A percentile compares a stretch with the other conserved stretches of the same genome.
phyloP scores from a whole-genome alignment of 768 basidiomycete genomes.

The Amanita fuliginea region DNA sequence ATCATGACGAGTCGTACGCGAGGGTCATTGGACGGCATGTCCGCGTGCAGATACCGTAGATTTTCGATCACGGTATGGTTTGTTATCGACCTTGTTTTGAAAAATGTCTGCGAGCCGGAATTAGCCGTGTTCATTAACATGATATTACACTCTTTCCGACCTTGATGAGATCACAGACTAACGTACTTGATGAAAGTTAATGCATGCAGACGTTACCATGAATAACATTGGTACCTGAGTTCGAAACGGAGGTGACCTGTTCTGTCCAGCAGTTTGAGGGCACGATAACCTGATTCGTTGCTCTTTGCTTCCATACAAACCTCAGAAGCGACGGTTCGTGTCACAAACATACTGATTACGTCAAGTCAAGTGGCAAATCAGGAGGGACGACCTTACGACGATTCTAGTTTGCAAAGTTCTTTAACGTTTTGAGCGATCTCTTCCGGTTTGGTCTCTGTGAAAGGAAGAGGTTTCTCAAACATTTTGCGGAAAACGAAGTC shows the following conservation, averaged over 20 bases:
- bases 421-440: conserved; percentile 63
- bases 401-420: conserved; percentile 60
- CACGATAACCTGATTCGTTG: conserved; percentile 59
- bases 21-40: conserved; percentile 54
- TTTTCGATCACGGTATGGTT: conserved; percentile 33
- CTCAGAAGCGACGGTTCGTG: conserved; percentile 74
- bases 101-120: conserved; percentile 42
- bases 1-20: conserved; percentile 63
- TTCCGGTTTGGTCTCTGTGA: conserved; percentile 41
- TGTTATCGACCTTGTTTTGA: conserved; percentile 57
- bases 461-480: conserved; percentile 49
- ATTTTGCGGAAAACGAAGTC: conserved; percentile 84
- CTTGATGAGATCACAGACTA: conserved; percentile 61
- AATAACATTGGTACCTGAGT: conserved; percentile 35
- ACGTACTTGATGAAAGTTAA: conserved; percentile 21
- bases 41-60: conserved; percentile 50
- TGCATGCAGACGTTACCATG: conserved; percentile 4
- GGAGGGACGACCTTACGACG: conserved; percentile 34
- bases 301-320: conserved; percentile 72
- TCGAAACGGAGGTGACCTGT: conserved; percentile 58
- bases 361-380: conserved; percentile 7
- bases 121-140: conserved; percentile 1
- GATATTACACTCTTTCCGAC: conserved; percentile 19
- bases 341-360: conserved; percentile 61
- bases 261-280: conserved; percentile 57